These are phyloP conservation scores for Scheffersomyces illinoinensis DNA, from an alignment of 1,139 yeast species.

Conservation along the genomic window DNA sequence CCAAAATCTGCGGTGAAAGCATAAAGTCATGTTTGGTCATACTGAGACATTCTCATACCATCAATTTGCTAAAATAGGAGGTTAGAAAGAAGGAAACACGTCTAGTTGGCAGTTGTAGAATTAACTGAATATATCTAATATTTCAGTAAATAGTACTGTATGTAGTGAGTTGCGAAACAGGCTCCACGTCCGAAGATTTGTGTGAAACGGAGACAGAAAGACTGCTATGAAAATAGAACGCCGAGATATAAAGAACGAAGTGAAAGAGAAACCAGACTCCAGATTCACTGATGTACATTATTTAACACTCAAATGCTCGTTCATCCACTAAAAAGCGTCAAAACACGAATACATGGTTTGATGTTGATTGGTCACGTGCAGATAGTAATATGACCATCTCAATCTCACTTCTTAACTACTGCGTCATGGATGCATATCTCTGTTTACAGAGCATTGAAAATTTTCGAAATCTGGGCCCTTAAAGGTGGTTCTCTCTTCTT, in stretches of 20 bases:
- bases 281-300: no score
- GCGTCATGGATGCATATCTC: not conserved
- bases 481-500: not conserved
- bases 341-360: not conserved
- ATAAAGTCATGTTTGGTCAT: not conserved
- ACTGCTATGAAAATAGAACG: not conserved
- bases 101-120: not conserved
- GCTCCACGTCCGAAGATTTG: no score
- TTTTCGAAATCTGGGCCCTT: not conserved
- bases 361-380: not conserved
- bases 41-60: not conserved
- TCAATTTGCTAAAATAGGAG: not conserved
- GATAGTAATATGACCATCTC: not conserved
- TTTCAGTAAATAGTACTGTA: not conserved
- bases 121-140: no score
- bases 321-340: no score
- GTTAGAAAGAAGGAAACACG: not conserved
- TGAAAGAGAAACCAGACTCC: no score
- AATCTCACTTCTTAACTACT: not conserved
- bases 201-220: not conserved
- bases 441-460: not conserved
- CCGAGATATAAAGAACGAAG: no score
- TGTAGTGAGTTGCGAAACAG: not conserved
- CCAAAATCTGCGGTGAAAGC: not conserved
- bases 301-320: no score